These are phyloP conservation scores for Aspergillus vadensis DNA, from an alignment of 2,329 filamentous ascomycete species.

Conservation along the genomic window DNA sequence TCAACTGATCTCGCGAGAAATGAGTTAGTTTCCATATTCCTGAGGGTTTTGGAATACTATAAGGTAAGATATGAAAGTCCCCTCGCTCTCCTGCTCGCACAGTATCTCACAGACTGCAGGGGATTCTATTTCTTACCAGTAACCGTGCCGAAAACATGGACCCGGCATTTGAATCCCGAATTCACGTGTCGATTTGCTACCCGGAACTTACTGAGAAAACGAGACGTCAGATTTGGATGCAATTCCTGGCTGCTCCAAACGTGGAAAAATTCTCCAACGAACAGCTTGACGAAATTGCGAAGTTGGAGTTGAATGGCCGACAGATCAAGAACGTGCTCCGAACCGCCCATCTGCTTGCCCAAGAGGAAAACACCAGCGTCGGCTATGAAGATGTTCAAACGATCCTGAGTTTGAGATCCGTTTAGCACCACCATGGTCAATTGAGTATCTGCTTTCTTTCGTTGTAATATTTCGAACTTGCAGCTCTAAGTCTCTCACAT, in stretches of 20 bases:
- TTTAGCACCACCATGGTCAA: too few species aligned
- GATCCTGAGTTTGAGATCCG: conserved; percentile 20
- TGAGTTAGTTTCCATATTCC: conserved; percentile 47
- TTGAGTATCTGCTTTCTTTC: too few species aligned
- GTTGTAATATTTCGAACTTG: too few species aligned
- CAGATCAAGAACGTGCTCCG: conserved; percentile 52
- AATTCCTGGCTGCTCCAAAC: conserved; percentile 40
- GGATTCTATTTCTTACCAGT: conserved; percentile 50
- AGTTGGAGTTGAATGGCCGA: conserved; percentile 32
- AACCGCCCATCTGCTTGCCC: conserved; percentile 45
- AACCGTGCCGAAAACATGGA: conserved; percentile 51
- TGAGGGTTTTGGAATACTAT: conserved; percentile 34
- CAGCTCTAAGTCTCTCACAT: too few species aligned
- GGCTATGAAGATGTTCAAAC: conserved; percentile 24
- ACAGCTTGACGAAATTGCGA: conserved; percentile 28
- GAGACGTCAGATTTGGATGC: conserved; percentile 47
- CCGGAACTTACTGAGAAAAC: conserved; percentile 40
- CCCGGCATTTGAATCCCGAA: conserved; percentile 49
- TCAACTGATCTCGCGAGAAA: conserved; percentile 48
- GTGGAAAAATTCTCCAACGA: conserved; percentile 22
- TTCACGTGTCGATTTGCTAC: conserved; percentile 45
- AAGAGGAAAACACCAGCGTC: conserved; percentile 21
- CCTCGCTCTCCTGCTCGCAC: too few species aligned
- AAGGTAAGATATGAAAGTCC: conserved; percentile 22
- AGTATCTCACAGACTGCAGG: conserved; percentile 26